These are phyloP conservation scores for Metschnikowia noctiluminum DNA, from an alignment of 805 yeast species.

Conservation along the genomic window DNA sequence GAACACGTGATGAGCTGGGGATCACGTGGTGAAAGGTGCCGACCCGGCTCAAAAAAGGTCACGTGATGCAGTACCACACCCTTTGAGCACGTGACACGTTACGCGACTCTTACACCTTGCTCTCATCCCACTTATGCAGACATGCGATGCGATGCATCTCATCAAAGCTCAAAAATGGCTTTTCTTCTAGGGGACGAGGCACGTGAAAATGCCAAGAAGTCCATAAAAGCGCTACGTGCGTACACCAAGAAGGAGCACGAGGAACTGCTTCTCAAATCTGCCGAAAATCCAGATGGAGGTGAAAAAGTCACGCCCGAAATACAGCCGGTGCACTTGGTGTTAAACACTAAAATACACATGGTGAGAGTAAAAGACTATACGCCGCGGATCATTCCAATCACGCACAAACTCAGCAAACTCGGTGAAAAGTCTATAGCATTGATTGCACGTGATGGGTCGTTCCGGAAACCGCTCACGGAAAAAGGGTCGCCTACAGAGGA, in stretches of 20 bases:
- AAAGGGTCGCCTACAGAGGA: slow-evolving; percentile 58
- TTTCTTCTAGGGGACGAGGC: slow-evolving; percentile 19
- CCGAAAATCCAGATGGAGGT: neutral
- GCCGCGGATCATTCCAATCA: slow-evolving; percentile 59
- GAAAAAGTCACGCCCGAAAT: slow-evolving; percentile 2
- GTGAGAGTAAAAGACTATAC: slow-evolving; percentile 44
- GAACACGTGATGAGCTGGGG: too few species aligned
- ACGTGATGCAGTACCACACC: too few species aligned
- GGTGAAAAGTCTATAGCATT: slow-evolving; percentile 53
- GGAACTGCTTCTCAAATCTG: slow-evolving; percentile 2
- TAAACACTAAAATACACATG: slow-evolving; percentile 47
- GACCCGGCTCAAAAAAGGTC: too few species aligned
- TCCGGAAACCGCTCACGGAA: slow-evolving; percentile 45
- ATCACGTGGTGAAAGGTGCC: too few species aligned
- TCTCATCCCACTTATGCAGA: too few species aligned
- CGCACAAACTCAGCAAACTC: slow-evolving; percentile 47
- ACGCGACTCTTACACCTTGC: slow-evolving; percentile 2
- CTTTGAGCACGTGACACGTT: neutral
- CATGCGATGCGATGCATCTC: slow-evolving; percentile 1
- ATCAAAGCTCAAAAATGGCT: slow-evolving; percentile 9
- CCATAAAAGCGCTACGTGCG: slow-evolving; percentile 16
- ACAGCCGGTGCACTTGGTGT: slow-evolving; percentile 38
- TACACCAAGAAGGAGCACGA: slow-evolving; percentile 8
- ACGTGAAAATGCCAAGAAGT: slow-evolving; percentile 17
- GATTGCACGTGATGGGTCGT: slow-evolving; percentile 75